Evolutionary conservation across 768 basidiomycete species (phyloP), one percentile per base, ranked within the genome.

Genomic region (Pleurotus ostreatus): DNA sequence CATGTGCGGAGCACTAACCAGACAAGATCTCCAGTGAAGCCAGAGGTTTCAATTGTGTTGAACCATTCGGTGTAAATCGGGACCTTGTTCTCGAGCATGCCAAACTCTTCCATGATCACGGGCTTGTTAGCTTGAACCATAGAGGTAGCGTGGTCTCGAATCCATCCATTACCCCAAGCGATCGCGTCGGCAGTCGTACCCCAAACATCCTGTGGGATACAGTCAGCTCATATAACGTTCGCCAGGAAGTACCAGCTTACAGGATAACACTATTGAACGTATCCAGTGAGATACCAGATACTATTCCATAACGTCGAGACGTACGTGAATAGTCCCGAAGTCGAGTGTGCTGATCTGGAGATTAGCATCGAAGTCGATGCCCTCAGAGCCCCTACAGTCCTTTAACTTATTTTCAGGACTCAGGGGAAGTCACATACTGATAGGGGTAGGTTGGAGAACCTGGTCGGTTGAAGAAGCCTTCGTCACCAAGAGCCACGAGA

Each of bases 271-370:
- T 75, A 47, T 34, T 9, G 30, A 34, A 12, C 16, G 11, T 7
- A 3, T 46, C 6, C 34, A 16, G 8, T 40, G 7, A 58, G 39
- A 34, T 12, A 51, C 11, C 30, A 15, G 30, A 46, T 41, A 45
- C 16, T 5, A 12, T 51, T 26, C 25, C 40, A 23, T 3, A n/a
- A 51, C 26, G 8, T 46, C 34, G 9, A 2, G 30, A 34, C 79
- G 59, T 63, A 83, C 83, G 58, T 88, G 86, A 68, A 81, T 79
- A 12, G 86, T 88, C 8, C 84, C 85, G 60, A 84, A 87, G 65
- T 86, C 85, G 55, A 86, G 63, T 18, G 81, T 78, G 52, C 68
- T 67, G 51, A 86, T 80, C 12, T 68, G 72, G 47, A 85, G 68
- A 66, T 86, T 85, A 1, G 73, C 77, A 37, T 78, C 72, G 64